Evolutionary conservation across 1,139 yeast species (phyloP).

Genomic region (Hanseniaspora gamundiae): DNA sequence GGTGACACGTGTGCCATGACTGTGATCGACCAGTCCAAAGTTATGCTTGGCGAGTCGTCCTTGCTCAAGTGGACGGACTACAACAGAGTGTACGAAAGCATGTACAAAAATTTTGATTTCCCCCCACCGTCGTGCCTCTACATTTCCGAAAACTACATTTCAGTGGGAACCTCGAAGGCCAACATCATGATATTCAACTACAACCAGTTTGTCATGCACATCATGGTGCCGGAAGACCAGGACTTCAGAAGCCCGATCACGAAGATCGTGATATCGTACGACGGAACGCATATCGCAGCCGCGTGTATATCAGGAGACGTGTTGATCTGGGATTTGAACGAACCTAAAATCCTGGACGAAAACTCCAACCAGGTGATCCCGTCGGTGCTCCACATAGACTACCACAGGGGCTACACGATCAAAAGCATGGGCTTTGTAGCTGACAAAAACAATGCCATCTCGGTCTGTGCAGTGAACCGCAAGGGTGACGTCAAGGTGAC

Average conservation of each 20-base stretch:
- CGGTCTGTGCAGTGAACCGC: constrained; percentile 37
- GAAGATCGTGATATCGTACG: constrained; percentile 36
- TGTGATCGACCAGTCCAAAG: neutral
- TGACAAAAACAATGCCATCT: constrained; percentile 41
- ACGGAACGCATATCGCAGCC: constrained; percentile 37
- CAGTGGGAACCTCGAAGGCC: constrained; percentile 23
- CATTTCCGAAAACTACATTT: constrained; percentile 17
- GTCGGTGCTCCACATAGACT: constrained; percentile 18
- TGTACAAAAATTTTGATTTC: constrained; percentile 5
- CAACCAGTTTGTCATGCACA: constrained; percentile 18
- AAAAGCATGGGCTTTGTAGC: constrained; percentile 43
- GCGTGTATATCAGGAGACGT: constrained; percentile 36
- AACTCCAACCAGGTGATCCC: constrained; percentile 9
- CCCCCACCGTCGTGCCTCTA: constrained; percentile 15
- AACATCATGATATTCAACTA: constrained; percentile 18
- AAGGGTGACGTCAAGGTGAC: neutral
- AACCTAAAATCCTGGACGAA: constrained; percentile 5
- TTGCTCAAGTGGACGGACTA: constrained; percentile 3
- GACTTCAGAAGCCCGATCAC: constrained; percentile 27
- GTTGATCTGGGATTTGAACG: constrained; percentile 34
- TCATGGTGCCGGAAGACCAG: constrained; percentile 15
- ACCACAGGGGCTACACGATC: constrained; percentile 23
- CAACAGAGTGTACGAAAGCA: constrained; percentile 4
- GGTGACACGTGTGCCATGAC: neutral
- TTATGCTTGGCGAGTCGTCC: neutral